phyloP scores from a whole-genome alignment of 2,329 filamentous ascomycete species.

The Neonectria punicea region DNA sequence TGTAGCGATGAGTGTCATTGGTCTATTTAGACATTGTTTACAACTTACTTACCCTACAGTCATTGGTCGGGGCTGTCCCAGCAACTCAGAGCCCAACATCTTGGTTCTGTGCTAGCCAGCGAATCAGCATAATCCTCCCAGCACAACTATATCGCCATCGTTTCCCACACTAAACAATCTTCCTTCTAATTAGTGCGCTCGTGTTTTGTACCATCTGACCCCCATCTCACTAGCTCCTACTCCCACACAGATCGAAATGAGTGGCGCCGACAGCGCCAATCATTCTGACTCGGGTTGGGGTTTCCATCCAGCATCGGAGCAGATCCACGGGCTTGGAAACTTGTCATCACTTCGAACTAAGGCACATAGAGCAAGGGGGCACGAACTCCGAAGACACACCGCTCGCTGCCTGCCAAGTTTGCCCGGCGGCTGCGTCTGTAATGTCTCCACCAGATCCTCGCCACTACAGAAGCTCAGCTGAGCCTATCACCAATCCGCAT shows the following conservation, averaged over 20 bases:
- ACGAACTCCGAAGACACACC: background rate
- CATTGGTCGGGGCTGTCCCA: background rate
- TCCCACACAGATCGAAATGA: slow-evolving; percentile 32
- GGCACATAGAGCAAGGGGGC: background rate
- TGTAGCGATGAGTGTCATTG: background rate
- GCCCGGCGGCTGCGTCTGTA: background rate
- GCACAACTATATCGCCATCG: background rate
- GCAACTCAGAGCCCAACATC: background rate
- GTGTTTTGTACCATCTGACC: background rate
- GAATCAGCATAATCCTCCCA: background rate
- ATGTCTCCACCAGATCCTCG: background rate
- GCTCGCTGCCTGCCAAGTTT: background rate
- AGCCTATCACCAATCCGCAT: background rate
- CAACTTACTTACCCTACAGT: background rate
- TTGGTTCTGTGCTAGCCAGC: background rate
- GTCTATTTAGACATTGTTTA: background rate
- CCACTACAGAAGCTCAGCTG: background rate
- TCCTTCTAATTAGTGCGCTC: background rate
- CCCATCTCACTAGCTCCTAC: background rate
- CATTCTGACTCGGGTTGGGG: background rate
- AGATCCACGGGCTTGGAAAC: background rate
- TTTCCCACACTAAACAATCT: background rate
- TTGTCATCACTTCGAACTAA: background rate
- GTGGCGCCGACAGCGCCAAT: slow-evolving; percentile 32
- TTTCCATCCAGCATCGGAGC: background rate